Evolutionary conservation across 805 yeast genomes (phyloP).

Genomic region (Vanderwaltozyma yarrowii): DNA sequence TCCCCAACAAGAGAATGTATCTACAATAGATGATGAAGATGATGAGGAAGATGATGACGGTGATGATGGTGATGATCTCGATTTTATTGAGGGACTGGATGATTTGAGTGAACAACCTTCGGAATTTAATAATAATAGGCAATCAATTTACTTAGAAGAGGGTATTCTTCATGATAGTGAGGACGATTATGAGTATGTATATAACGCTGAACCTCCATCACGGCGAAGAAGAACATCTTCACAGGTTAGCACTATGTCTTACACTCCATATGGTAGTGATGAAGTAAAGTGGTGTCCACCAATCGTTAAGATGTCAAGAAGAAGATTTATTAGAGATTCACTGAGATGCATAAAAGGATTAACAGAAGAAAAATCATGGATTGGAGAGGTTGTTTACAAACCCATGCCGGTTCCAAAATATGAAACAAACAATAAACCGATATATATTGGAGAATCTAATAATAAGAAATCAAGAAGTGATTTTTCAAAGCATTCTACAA

Average conservation of each 20-base stretch:
- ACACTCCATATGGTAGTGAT: conserved; percentile 14
- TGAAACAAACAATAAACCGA: conserved; percentile 20
- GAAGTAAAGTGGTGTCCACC: conserved; percentile 42
- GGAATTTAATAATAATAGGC: conserved; percentile 4
- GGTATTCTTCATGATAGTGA: conserved; percentile 21
- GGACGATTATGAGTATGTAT: conserved; percentile 17
- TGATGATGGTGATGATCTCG: conserved; percentile 1
- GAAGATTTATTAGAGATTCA: conserved; percentile 40
- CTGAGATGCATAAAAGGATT: conserved; percentile 48
- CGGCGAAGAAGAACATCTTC: too few species aligned
- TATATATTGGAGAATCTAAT: conserved; percentile 3
- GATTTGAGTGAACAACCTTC: not conserved
- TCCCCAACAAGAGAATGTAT: too few species aligned
- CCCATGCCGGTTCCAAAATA: conserved; percentile 15
- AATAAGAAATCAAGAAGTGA: not conserved
- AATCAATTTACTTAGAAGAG: conserved; percentile 20
- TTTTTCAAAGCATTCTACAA: not conserved
- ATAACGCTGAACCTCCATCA: not conserved
- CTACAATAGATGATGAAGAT: too few species aligned
- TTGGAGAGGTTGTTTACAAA: conserved; percentile 35
- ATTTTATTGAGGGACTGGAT: conserved; percentile 1
- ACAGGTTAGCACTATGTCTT: conserved; percentile 10
- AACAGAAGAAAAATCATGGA: conserved; percentile 42
- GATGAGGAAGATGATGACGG: too few species aligned
- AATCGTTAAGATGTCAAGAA: conserved; percentile 28